Evolutionary conservation across 179 eudicot genomes (phyloP).

Genomic region (Heliamphora pulchella): DNA sequence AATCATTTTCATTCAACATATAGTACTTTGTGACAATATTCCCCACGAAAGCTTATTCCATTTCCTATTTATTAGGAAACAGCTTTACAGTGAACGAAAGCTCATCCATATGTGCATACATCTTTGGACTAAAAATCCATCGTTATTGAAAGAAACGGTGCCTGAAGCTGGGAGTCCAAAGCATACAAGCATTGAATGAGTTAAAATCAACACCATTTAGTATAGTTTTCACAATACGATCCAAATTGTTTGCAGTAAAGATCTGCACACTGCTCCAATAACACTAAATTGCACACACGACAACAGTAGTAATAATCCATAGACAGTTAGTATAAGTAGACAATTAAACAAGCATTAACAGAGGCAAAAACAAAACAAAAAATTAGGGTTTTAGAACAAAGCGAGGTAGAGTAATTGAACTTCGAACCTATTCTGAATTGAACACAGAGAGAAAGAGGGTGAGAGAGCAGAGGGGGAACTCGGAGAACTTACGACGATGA

Average conservation of each 20-base stretch:
- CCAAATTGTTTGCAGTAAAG: not conserved
- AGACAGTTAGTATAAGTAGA: not conserved
- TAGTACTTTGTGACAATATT: not conserved
- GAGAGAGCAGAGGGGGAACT: not conserved
- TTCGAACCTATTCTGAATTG: not conserved
- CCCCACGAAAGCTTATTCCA: not conserved
- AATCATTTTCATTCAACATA: not conserved
- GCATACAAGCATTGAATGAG: not conserved
- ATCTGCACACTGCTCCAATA: not conserved
- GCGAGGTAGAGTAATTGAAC: slow-evolving; percentile 5
- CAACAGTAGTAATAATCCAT: not conserved
- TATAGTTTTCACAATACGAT: not conserved
- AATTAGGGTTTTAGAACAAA: slow-evolving; percentile 23
- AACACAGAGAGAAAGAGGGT: not conserved
- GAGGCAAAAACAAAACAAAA: too few species aligned
- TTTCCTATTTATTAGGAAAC: not conserved
- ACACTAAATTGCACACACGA: not conserved
- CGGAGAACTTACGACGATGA: slow-evolving; percentile 67
- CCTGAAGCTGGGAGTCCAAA: too few species aligned
- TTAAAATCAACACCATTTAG: not conserved
- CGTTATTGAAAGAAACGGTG: too few species aligned
- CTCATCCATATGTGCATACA: not conserved
- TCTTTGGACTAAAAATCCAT: not conserved
- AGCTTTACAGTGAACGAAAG: not conserved
- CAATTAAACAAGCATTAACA: not conserved